Percentiles rank a stretch among this genome's conserved stretches.
These are phyloP conservation scores for Geotrichum histeridarum DNA, from an alignment of 1,139 yeast genomes.

Conservation along the genomic window DNA sequence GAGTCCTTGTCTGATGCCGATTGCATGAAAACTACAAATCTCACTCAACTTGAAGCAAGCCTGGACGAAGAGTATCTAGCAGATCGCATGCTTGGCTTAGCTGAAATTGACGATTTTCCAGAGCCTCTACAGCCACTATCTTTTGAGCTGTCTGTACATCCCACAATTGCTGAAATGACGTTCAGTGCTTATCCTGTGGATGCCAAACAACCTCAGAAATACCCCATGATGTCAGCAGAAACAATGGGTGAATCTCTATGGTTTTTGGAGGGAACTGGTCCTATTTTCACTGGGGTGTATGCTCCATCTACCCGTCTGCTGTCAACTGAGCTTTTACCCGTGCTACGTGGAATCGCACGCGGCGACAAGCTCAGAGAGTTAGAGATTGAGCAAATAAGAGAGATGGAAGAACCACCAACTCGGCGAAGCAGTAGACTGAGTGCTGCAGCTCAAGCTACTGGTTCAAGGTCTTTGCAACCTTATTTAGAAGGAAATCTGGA, in stretches of 20 bases:
- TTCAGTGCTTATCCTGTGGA: neutral
- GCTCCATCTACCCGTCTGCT: neutral
- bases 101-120: conserved; percentile 20
- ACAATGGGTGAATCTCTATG: neutral
- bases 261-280: neutral
- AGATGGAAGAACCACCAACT: neutral
- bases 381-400: neutral
- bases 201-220: neutral
- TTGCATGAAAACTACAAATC: conserved; percentile 18
- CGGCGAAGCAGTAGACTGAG: neutral
- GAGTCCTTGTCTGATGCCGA: conserved; percentile 24
- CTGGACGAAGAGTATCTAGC: conserved; percentile 15
- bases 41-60: conserved; percentile 18
- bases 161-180: neutral
- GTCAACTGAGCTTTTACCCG: conserved; percentile 3
- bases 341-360: conserved; percentile 4
- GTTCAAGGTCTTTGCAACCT: neutral
- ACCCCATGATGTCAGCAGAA: neutral
- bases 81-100: conserved; percentile 19
- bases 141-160: conserved; percentile 22
- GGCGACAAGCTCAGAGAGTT: neutral
- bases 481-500: conserved; percentile 1
- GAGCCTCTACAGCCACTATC: conserved; percentile 19
- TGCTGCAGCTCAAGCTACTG: neutral
- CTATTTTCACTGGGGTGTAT: conserved; percentile 1